Conservation (phyloP, 257 asterid species). For the Nemophila menziesii region DNA sequence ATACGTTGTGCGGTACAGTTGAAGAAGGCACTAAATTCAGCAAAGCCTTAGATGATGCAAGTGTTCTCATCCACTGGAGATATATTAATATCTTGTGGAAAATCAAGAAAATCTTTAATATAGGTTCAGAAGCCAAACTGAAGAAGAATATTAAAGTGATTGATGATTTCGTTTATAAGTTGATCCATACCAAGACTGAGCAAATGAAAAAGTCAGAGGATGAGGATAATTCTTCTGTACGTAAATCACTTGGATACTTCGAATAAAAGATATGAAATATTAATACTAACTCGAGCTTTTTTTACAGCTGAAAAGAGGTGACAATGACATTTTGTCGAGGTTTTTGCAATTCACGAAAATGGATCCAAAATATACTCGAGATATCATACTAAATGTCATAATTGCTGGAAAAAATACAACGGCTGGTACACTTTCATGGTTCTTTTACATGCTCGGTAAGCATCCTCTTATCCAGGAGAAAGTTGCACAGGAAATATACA, state of each 20-base stretch:
- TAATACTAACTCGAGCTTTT: no score
- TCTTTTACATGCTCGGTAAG: no score
- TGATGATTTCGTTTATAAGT: no score
- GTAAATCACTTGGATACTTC: no score
- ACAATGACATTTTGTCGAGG: conserved; percentile 50
- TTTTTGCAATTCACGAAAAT: conserved; percentile 45
- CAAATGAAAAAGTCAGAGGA: conserved; percentile 18
- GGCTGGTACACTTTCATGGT: conserved; percentile 61
- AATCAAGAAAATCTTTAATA: no score
- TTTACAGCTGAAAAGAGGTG: no score
- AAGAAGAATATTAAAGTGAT: no score
- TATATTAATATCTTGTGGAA: no score
- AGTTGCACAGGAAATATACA: conserved; percentile 28
- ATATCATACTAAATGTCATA: conserved; percentile 57
- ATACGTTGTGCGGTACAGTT: conserved; percentile 34
- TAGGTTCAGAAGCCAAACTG: no score
- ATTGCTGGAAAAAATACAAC: conserved; percentile 73
- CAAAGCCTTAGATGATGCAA: conserved; percentile 52
- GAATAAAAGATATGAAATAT: no score
- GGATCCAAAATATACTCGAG: conserved; percentile 51
- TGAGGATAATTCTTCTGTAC: no score
- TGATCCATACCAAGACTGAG: no score
- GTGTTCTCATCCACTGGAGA: conserved; percentile 33
- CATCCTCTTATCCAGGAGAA: conserved; percentile 40
- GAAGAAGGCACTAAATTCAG: conserved; percentile 34